Evolutionary conservation across 495 filamentous ascomycete genomes (phyloP).

Genomic region (Podospora australis): DNA sequence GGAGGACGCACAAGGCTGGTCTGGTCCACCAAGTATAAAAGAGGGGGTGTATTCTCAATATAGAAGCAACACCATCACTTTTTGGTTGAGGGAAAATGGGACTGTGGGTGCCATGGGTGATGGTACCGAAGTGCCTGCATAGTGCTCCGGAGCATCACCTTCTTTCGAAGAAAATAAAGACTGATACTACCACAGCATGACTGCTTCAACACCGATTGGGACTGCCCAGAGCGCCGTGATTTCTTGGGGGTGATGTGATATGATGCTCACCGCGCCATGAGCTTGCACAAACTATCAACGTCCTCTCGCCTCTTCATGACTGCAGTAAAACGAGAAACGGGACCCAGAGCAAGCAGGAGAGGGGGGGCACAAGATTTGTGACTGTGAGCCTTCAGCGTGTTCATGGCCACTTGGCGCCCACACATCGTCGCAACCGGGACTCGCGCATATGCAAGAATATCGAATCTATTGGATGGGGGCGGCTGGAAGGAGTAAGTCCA

Average conservation of each 20-base stretch:
- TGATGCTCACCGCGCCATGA: neutral
- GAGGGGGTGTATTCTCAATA: conserved; percentile 17
- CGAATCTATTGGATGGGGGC: conserved; percentile 24
- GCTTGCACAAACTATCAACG: neutral
- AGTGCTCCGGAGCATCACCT: neutral
- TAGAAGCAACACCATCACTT: conserved; percentile 2
- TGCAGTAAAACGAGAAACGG: no score
- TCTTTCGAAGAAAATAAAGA: neutral
- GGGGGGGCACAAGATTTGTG: neutral
- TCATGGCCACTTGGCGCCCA: conserved; percentile 29
- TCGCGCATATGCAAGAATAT: conserved; percentile 24
- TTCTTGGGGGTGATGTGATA: no score
- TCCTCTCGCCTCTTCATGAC: neutral
- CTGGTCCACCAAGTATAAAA: neutral
- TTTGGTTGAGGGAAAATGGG: neutral
- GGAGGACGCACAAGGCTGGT: conserved; percentile 1
- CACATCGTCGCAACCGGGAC: conserved; percentile 18
- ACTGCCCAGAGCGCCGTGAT: neutral
- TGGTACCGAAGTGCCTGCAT: conserved; percentile 14
- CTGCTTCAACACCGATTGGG: no score
- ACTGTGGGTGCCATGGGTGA: conserved; percentile 7
- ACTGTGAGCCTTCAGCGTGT: neutral
- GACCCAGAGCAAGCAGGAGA: neutral
- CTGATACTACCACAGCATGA: neutral
- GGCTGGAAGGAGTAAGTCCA: conserved; percentile 13